A percentile compares a stretch with the other conserved stretches of the same genome.
Evolutionary conservation across 176 grass and related monocot species (phyloP).

Genomic region (Tuctoria greenei): DNA sequence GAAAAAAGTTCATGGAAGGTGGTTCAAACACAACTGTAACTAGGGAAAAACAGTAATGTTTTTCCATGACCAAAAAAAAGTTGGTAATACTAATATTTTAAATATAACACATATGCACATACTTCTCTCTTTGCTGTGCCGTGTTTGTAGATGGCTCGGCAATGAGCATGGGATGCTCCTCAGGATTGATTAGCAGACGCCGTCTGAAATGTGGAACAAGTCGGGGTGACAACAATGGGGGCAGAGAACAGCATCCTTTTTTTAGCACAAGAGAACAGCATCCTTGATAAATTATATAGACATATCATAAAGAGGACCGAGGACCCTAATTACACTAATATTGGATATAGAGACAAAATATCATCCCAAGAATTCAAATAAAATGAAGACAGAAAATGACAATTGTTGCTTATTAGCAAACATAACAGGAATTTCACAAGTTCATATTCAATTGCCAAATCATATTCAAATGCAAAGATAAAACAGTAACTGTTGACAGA

Average conservation of each 20-base stretch:
- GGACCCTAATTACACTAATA: background rate
- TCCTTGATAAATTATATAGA: constrained; percentile 4
- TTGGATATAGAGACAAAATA: background rate
- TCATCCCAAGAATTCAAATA: constrained; percentile 22
- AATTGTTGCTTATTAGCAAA: background rate
- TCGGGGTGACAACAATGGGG: background rate
- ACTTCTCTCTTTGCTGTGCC: constrained; percentile 91
- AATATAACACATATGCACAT: constrained; percentile 17
- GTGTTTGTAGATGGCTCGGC: constrained; percentile 89
- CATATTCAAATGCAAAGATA: constrained; percentile 1
- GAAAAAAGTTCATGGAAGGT: constrained; percentile 1
- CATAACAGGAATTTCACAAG: constrained; percentile 11
- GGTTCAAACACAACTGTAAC: background rate
- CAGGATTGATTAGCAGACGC: constrained; percentile 88
- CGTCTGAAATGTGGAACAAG: constrained; percentile 51
- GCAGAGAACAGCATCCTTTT: constrained; percentile 4
- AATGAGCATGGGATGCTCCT: constrained; percentile 97
- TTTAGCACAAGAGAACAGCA: constrained; percentile 9
- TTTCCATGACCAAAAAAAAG: background rate
- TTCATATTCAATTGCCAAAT: background rate
- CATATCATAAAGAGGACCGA: background rate
- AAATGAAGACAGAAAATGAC: background rate
- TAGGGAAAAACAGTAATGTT: background rate
- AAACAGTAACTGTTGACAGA: constrained; percentile 10
- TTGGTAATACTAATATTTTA: constrained; percentile 9